Conservation (phyloP, 2,329 filamentous ascomycete genomes). For the Clonostachys sp. region DNA sequence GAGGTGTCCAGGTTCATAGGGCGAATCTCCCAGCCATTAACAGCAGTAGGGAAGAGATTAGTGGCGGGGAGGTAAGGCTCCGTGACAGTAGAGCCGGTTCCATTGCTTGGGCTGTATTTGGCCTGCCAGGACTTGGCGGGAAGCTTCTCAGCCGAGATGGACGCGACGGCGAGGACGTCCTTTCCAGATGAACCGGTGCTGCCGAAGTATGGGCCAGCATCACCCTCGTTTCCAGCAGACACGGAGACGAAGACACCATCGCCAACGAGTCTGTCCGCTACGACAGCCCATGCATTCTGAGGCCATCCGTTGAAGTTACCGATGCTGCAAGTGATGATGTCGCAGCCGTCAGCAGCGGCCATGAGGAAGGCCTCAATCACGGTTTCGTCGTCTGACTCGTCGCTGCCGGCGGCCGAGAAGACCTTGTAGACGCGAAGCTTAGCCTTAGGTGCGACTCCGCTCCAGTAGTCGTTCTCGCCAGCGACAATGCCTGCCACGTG, state of each 20-base stretch:
- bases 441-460: constrained; percentile 19
- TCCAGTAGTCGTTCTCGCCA: constrained; percentile 13
- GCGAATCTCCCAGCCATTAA: constrained; percentile 24
- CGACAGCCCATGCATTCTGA: constrained; percentile 20
- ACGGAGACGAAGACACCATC: constrained; percentile 34
- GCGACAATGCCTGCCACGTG: constrained; percentile 23
- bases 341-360: constrained; percentile 14
- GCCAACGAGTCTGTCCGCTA: constrained; percentile 20
- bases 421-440: constrained; percentile 19
- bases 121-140: constrained; percentile 20
- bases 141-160: constrained; percentile 24
- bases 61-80: constrained; percentile 26
- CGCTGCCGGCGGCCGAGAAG: constrained; percentile 8
- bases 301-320: constrained; percentile 18
- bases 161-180: constrained; percentile 37
- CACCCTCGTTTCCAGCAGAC: constrained; percentile 36
- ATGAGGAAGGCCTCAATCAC: constrained; percentile 26
- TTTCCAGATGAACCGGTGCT: constrained; percentile 31
- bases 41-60: constrained; percentile 21
- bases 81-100: constrained; percentile 10
- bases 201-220: constrained; percentile 30
- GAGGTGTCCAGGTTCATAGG: constrained; percentile 16
- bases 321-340: constrained; percentile 26
- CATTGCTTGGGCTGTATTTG: constrained; percentile 16
- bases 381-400: constrained; percentile 13